Conservation (phyloP, 139 green algal genomes). For the Microglena sp. region DNA sequence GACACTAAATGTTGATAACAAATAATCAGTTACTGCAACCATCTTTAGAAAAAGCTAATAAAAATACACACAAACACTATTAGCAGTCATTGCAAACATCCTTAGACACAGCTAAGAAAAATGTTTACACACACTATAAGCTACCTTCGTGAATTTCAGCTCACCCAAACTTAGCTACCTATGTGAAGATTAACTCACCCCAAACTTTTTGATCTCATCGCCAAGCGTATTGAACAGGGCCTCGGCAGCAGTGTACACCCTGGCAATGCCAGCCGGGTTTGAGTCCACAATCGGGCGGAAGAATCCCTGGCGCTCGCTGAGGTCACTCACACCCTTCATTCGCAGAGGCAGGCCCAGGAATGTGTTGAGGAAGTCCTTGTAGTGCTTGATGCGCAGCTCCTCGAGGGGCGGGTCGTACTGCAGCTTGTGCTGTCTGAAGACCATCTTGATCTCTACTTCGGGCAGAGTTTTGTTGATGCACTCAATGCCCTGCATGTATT, state of each 20-base stretch:
- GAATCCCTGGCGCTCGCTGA: conserved; percentile 60
- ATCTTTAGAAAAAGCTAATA: too few species aligned
- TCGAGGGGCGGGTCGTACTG: conserved; percentile 69
- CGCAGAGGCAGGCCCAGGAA: conserved; percentile 49
- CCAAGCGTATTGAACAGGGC: conserved; percentile 42
- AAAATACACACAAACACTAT: too few species aligned
- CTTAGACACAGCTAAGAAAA: too few species aligned
- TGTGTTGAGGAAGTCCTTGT: conserved; percentile 46
- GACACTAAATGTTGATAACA: too few species aligned
- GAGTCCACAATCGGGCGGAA: conserved; percentile 58
- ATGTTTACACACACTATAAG: too few species aligned
- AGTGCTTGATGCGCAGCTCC: conserved; percentile 59
- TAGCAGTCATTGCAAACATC: too few species aligned
- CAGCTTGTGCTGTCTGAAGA: conserved; percentile 49
- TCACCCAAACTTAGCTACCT: too few species aligned
- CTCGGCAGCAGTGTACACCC: conserved; percentile 57
- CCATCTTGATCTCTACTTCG: conserved; percentile 48
- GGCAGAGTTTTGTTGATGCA: conserved; percentile 59
- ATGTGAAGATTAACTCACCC: conserved; percentile 7
- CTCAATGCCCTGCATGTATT: conserved; percentile 60
- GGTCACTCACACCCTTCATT: conserved; percentile 53
- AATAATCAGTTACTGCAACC: too few species aligned
- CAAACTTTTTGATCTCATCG: conserved; percentile 60
- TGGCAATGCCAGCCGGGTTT: conserved; percentile 36
- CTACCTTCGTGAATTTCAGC: too few species aligned